phyloP scores from a whole-genome alignment of 108 stramenopile species.

The Fistulifera solaris region DNA sequence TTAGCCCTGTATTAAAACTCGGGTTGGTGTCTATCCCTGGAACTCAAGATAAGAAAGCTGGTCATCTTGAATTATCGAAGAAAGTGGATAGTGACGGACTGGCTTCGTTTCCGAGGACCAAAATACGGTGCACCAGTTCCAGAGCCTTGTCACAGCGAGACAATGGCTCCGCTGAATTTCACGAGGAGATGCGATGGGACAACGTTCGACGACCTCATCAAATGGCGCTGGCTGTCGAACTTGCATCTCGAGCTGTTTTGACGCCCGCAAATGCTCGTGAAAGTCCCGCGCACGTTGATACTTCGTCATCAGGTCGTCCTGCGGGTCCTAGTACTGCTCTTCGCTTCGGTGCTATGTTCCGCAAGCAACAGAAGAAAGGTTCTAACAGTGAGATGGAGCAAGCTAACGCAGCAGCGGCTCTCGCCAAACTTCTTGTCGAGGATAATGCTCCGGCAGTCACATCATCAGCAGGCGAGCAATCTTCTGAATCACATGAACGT shows the following conservation, averaged over 20 bases:
- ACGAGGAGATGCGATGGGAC: conserved; percentile 81
- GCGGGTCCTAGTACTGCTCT: conserved; percentile 1
- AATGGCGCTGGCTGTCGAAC: conserved; percentile 37
- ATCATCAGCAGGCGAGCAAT: conserved; percentile 2
- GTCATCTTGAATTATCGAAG: conserved; percentile 2
- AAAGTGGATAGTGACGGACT: conserved; percentile 17
- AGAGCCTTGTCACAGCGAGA: conserved; percentile 39
- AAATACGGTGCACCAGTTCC: conserved; percentile 22
- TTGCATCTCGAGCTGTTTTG: conserved; percentile 36
- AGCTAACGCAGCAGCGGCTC: conserved; percentile 38
- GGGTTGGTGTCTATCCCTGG: conserved; percentile 33
- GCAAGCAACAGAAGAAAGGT: conserved; percentile 7
- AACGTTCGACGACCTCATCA: conserved; percentile 25
- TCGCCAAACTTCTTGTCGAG: conserved; percentile 28
- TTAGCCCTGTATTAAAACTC: conserved; percentile 66
- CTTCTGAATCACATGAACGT: no score
- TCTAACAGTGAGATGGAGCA: conserved; percentile 19
- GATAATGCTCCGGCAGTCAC: conserved; percentile 5
- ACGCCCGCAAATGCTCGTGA: conserved; percentile 27
- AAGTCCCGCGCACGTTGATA: conserved; percentile 13
- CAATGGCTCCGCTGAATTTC: conserved; percentile 55
- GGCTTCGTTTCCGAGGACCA: conserved; percentile 14
- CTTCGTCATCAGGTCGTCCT: background rate
- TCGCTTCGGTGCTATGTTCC: conserved; percentile 4
- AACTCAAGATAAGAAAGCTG: background rate